Base-by-base conservation (phyloP, 257 asterid genomes). In the Petrea volubilis region DNA sequence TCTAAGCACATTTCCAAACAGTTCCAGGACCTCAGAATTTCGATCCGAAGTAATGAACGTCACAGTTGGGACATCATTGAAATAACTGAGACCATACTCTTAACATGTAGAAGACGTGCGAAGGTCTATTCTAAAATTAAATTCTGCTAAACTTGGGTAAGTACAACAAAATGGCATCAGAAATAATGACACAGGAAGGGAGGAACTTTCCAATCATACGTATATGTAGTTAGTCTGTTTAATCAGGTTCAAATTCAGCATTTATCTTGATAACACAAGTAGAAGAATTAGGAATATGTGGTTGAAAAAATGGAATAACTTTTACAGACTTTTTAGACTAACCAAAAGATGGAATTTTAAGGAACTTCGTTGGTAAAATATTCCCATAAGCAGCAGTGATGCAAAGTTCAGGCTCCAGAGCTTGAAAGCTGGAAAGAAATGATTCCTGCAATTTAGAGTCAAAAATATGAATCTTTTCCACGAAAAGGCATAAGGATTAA, bases 361-460 rank as follows among this genome's bases (percentile, higher is more conserved):
- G 96, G 81, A 94, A 91, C 68, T 84, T 89, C 53, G 84, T 87
- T 9, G 99, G 97, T 66, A 94, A 77, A 62, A 94, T 94, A 80
- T 91, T 94, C 78, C 99, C 99, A 63, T 94, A 94, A 29, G 99
- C 99, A 67, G 97, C 97, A 72, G 97, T 94, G 74, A 94, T 81
- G 79, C 97, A 94, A 77, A 94, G 96, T 66, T 89, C 95, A 51
- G 99, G 97, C 76, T 89, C 95, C 88, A 94, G 79, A 68, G 87
- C 87, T 75, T 78, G 79, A 27, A 94, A 84, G 63, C 78, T 69
- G 47, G 70, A 70, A 56, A 94, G 85, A 80, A 94, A 94, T 4
- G 87, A 57, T 80, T 94, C 97, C 98, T 91, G 90, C 81, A 81
- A 17, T 41, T 29, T 18, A 60, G 43, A 27, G 28, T 62, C 33